Base-by-base conservation (phyloP, 1,139 yeast species). In the Yamadazyma oceani region DNA sequence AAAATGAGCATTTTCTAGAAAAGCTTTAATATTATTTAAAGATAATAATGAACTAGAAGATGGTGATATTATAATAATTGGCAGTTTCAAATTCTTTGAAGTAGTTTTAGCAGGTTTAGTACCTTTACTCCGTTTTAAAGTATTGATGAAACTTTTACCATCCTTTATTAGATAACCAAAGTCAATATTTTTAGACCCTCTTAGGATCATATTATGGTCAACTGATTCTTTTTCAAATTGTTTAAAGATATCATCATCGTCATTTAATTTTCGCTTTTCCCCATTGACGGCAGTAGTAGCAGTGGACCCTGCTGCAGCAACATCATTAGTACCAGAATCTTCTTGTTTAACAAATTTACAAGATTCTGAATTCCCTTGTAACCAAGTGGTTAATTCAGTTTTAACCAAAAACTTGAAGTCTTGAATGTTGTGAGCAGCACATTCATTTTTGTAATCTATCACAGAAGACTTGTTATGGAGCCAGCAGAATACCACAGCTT, bases 41-140 rank as follows among this genome's bases (percentile, higher is more conserved):
- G 94, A 85, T 39, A 92, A 61, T 34, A 92, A 68, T 0, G 98
- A 84, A 2, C 97, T 88, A 1, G 98, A 92, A 2, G 97, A 89
- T 1, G 98, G 97, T 2, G 97, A 89, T 26, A 92, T 77, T 36
- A 92, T 67, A 42, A 92, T 87, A 48, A 92, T 89, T n/a, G 98
- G 98, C 53, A 85, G 95, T 48, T 82, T 85, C 44, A 59, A 60
- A 6, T 54, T 44, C 19, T 46, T 46, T 5, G 48, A 27, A 5
- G 48, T 44, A 31, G 48, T 41, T 38, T 45, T 35, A 17, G 39
- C 44, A 10, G 52, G 34, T 16, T 53, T 39, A 3, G 57, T 31
- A 10, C 60, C 49, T 40, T 65, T 66, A 33, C 69, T 57, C 39
- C 64, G 61, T 49, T 81, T 80, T 48, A 77, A 65, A 42, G 74